These are phyloP conservation scores for Pseudomonodictys pantanalensis DNA, from an alignment of 495 filamentous ascomycete genomes.

Conservation along the genomic window DNA sequence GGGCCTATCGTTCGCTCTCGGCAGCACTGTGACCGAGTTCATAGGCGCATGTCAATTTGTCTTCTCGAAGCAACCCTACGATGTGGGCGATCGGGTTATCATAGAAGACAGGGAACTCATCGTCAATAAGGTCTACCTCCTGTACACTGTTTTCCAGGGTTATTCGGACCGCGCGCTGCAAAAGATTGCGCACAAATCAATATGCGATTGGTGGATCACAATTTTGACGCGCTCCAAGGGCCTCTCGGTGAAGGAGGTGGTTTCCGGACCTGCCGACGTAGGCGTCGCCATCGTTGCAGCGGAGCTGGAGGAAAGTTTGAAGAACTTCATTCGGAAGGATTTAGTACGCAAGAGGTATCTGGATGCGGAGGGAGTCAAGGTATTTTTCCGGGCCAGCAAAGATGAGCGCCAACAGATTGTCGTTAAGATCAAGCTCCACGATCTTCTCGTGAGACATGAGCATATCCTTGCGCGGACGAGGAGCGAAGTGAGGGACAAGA, in stretches of 20 bases:
- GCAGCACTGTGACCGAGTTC: constrained; percentile 6
- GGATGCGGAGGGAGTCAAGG: not conserved
- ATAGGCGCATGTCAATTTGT: not conserved
- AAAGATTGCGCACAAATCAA: not conserved
- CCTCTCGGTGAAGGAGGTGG: not conserved
- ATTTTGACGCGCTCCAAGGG: constrained; percentile 5
- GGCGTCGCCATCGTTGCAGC: not conserved
- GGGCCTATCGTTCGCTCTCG: constrained; percentile 10
- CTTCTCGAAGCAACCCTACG: constrained; percentile 17
- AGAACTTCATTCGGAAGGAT: not conserved
- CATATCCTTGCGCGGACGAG: too few species aligned
- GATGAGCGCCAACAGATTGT: too few species aligned
- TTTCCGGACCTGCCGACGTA: not conserved
- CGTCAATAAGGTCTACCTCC: not conserved
- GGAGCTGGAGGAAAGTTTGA: not conserved
- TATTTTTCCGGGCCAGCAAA: not conserved
- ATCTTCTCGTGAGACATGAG: too few species aligned
- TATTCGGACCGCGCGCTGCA: not conserved
- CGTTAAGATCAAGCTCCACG: too few species aligned
- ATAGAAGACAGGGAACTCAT: constrained; percentile 7
- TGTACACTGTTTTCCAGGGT: constrained; percentile 7
- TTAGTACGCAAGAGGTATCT: not conserved
- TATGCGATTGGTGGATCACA: not conserved
- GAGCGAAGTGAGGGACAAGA: too few species aligned
- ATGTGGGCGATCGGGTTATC: constrained; percentile 9